These are phyloP conservation scores for Penicillium brasilianum DNA, from an alignment of 2,329 filamentous ascomycete species.

Conservation along the genomic window DNA sequence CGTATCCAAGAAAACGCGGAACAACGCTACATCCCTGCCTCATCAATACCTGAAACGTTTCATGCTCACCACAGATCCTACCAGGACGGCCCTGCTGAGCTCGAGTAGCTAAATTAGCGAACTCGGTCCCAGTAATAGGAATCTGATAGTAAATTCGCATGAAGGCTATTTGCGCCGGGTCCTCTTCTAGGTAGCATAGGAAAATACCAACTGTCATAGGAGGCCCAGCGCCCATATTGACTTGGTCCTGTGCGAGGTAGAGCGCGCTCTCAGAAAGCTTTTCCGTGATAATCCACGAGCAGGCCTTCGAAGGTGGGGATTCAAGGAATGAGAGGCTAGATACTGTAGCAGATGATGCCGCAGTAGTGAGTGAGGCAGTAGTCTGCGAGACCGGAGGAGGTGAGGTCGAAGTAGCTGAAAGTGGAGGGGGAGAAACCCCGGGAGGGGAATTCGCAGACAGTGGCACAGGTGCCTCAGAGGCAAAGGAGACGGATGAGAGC, in stretches of 20 bases:
- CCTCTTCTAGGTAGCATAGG: conserved; percentile 18
- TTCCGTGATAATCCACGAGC: conserved; percentile 19
- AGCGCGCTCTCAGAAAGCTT: conserved; percentile 18
- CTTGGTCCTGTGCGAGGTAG: conserved; percentile 12
- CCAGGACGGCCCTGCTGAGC: neutral
- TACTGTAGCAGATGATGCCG: neutral
- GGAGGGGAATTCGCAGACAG: neutral
- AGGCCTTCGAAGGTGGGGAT: conserved; percentile 1
- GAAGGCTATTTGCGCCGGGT: conserved; percentile 14
- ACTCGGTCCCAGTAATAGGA: neutral
- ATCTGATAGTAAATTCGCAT: too few relatives aligned
- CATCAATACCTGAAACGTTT: neutral
- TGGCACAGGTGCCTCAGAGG: neutral
- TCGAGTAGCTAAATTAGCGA: neutral
- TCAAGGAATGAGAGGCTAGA: neutral
- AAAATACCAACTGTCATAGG: conserved; percentile 22
- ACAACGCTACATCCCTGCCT: neutral
- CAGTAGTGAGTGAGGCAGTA: neutral
- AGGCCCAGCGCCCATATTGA: conserved; percentile 16
- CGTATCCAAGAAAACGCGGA: neutral
- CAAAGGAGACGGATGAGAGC: neutral
- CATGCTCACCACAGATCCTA: neutral
- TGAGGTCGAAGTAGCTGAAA: neutral
- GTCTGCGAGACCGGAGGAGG: neutral
- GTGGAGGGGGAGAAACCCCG: neutral